These are phyloP conservation scores for Eleusine indica DNA, from an alignment of 176 grass and related monocot species.

Conservation along the genomic window DNA sequence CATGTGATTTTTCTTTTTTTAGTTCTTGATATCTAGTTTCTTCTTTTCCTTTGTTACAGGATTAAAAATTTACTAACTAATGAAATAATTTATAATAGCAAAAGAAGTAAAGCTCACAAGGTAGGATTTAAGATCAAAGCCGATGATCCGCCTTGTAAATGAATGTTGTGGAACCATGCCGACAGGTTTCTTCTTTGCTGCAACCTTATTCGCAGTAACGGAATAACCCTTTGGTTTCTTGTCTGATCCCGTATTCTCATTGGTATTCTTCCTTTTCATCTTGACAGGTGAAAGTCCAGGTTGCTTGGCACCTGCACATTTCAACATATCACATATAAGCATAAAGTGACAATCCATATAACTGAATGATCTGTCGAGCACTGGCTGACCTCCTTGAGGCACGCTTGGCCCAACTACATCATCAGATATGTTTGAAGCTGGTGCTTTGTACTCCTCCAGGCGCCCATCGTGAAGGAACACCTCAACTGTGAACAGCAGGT, in stretches of 20 bases:
- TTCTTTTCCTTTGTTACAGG: background rate
- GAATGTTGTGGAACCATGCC: background rate
- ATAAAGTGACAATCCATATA: background rate
- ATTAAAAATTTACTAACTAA: background rate
- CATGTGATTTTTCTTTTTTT: background rate
- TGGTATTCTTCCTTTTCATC: background rate
- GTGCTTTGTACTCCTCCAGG: constrained; percentile 27
- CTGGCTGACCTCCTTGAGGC: constrained; percentile 13
- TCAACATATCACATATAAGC: background rate
- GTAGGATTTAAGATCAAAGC: background rate
- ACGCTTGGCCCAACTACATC: background rate
- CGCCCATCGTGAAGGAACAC: constrained; percentile 23
- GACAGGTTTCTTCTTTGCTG: background rate
- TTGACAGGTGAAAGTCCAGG: constrained; percentile 8
- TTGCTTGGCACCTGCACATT: constrained; percentile 10
- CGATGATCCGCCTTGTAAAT: constrained; percentile 20
- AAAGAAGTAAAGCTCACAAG: constrained; percentile 11
- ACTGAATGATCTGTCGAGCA: background rate
- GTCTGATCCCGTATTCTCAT: background rate
- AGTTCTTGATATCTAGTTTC: background rate
- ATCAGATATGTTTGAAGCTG: background rate
- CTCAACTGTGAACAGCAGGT: constrained; percentile 35
- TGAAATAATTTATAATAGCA: background rate
- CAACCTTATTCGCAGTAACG: background rate
- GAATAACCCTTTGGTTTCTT: background rate